These are phyloP conservation scores for Rhizoclosmatium sp. DNA, from an alignment of 192 early-diverging fungal species.

Conservation along the genomic window DNA sequence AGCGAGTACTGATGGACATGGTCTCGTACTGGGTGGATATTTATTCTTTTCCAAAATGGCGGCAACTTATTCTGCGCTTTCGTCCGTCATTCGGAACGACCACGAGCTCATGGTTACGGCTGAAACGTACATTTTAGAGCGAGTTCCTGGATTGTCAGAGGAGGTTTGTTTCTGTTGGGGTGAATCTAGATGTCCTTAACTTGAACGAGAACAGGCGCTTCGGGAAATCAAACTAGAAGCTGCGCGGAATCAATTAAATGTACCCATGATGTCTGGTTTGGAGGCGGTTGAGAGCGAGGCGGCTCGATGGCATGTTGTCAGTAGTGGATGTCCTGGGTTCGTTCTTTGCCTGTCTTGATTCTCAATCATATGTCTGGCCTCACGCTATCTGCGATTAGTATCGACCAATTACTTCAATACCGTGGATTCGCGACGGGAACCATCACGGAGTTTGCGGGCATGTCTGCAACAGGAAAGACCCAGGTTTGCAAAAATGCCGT, in stretches of 20 bases:
- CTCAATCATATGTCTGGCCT: background rate
- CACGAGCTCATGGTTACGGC: slow-evolving; percentile 23
- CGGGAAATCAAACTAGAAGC: background rate
- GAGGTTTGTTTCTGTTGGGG: slow-evolving; percentile 4
- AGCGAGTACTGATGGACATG: no score
- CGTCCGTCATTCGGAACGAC: background rate
- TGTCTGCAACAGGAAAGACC: slow-evolving; percentile 30
- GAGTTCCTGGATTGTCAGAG: background rate
- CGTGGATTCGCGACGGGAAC: slow-evolving; percentile 16
- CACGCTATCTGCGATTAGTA: background rate
- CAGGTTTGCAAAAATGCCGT: slow-evolving; percentile 8
- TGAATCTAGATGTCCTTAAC: background rate
- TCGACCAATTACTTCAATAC: slow-evolving; percentile 27
- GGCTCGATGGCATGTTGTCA: background rate
- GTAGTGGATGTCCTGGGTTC: slow-evolving; percentile 30
- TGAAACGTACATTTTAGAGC: background rate
- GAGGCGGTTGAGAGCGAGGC: slow-evolving; percentile 2
- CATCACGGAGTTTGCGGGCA: slow-evolving; percentile 35
- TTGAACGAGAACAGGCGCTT: background rate
- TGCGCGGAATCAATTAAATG: background rate
- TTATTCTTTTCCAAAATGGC: no score
- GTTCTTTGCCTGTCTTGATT: background rate
- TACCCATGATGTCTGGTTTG: background rate
- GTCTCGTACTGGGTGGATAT: no score
- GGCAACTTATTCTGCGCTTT: background rate